phyloP scores from a whole-genome alignment of 352 stramenopile genomes.

The Phytophthora megakarya region DNA sequence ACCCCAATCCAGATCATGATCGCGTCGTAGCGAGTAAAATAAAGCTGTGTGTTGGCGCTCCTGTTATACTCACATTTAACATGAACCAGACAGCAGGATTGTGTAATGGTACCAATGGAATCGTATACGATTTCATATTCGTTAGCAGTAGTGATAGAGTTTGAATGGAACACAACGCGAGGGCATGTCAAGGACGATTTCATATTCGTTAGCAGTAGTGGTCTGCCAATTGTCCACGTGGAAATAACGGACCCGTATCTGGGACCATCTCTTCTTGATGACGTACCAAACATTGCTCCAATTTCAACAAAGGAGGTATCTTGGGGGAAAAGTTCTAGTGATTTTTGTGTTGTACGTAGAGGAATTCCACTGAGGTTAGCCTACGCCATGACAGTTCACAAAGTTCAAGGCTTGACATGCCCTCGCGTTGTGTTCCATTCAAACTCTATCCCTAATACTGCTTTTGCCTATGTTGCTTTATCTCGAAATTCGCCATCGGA shows the following conservation, averaged over 20 bases:
- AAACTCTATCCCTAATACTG: not conserved
- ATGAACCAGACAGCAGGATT: not conserved
- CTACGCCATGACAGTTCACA: not conserved
- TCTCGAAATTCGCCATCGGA: not conserved
- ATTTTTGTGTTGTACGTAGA: not conserved
- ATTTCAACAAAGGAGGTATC: not conserved
- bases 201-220: not conserved
- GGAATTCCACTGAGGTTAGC: not conserved
- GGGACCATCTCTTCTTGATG: not conserved
- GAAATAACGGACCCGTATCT: not conserved
- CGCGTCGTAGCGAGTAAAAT: not conserved
- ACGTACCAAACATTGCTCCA: not conserved
- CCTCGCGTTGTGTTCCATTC: not conserved
- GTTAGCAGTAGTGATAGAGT: not conserved
- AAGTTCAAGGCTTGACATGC: not conserved
- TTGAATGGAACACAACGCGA: too few species aligned
- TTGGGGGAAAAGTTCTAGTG: not conserved
- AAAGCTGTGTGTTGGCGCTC: not conserved
- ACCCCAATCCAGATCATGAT: not conserved
- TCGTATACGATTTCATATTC: conserved; percentile 1
- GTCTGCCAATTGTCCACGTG: not conserved
- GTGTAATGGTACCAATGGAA: not conserved
- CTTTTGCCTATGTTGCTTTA: conserved; percentile 3
- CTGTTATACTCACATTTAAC: not conserved
- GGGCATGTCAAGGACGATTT: too few species aligned